Evolutionary conservation across 345 rosid species (phyloP).

Genomic region (Noccaea bulbosa): DNA sequence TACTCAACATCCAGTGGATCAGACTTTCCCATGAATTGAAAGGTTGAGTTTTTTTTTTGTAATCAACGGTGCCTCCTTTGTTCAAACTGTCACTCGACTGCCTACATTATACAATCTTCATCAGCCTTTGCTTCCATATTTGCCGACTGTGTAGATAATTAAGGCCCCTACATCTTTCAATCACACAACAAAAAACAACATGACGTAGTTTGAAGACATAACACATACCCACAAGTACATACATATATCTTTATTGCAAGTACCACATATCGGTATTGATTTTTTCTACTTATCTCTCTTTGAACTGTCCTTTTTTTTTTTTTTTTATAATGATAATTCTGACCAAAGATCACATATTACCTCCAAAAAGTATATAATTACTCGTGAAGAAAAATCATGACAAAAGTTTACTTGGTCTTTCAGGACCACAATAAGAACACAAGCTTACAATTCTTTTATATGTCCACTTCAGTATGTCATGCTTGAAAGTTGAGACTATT

Average conservation of each 20-base stretch:
- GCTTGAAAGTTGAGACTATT: conserved; percentile 25
- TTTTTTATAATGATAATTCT: background rate
- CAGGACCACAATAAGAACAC: conserved; percentile 42
- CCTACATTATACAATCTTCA: conserved; percentile 34
- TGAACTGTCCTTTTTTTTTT: conserved; percentile 1
- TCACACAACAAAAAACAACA: conserved; percentile 28
- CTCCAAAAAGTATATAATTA: conserved; percentile 29
- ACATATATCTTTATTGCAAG: conserved; percentile 33
- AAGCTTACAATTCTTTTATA: conserved; percentile 32
- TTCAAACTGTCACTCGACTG: conserved; percentile 52
- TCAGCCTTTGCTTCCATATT: conserved; percentile 21
- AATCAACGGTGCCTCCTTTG: conserved; percentile 48
- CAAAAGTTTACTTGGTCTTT: conserved; percentile 30
- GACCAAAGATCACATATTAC: conserved; percentile 24
- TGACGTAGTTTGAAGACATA: conserved; percentile 6
- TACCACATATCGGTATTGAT: conserved; percentile 9
- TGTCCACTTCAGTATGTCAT: conserved; percentile 30
- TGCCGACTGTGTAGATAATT: conserved; percentile 14
- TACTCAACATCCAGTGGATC: no score
- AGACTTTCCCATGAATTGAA: no score
- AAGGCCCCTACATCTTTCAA: conserved; percentile 52
- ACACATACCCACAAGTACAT: conserved; percentile 29
- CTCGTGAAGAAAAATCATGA: conserved; percentile 30
- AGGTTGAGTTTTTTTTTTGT: conserved; percentile 22
- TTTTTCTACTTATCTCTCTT: conserved; percentile 4